Base-by-base conservation (phyloP, 352 stramenopile species). In the Phytophthora uliginosa region DNA sequence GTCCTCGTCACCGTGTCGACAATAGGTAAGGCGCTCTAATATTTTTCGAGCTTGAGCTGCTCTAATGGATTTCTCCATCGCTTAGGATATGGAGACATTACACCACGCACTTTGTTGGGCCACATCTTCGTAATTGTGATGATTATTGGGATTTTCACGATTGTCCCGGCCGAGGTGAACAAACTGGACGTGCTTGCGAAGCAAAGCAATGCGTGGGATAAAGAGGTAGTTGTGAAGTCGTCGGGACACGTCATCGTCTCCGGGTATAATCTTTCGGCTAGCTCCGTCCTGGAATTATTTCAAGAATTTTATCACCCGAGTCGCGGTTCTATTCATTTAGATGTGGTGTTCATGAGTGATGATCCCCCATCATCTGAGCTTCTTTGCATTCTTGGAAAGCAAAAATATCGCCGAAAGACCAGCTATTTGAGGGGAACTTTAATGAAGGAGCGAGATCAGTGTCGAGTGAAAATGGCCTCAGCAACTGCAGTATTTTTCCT, bases 301-400 rank as follows among this genome's bases (percentile, higher is more conserved):
- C 74, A 88, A 60, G 86, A 94, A 51, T 94, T 94, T 56, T 94
- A 92, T 52, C 86, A 94, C 59, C 60, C 66, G 9, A 91, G 77
- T 38, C 80, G 86, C 38, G 86, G 84, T 0, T 79, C 75, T 7
- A 91, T 94, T 18, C 60, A 82, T 33, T 72, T 94, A 52, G 81
- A 90, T 50, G 84, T 94, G 13, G 84, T 94, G 1, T 90, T 94
- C 22, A 64, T 94, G 45, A 82, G 81, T 28, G 76, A 87, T 42
- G 58, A 81, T 0, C 58, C 76, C 9, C 86, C 86, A n/a, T 77
- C 79, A 7, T 42, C 52, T 17, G 68, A 73, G 7, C 69, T 92
- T 7, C 47, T 77, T 6, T 75, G 73, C 5, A 50, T 90, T 8
- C 68, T 94, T 15, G 62, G 66, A 31, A 84, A 77, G 24, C 80